Evolutionary conservation across 345 rosid species (phyloP).

Genomic region (Salix purpurea): DNA sequence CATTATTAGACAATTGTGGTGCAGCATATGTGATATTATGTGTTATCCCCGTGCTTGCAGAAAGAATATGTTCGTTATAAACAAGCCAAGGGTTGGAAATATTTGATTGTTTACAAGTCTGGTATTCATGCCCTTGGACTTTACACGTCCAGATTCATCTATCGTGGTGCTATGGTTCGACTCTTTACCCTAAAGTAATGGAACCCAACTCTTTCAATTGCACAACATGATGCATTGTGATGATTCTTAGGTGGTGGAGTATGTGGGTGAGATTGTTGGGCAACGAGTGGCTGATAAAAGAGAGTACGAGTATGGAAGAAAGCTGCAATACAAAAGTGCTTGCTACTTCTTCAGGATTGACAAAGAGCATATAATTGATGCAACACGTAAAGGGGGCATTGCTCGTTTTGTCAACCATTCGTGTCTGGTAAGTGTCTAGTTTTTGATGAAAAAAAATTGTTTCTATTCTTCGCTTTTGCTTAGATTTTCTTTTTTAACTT

Average conservation of each 20-base stretch:
- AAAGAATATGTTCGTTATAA: constrained; percentile 54
- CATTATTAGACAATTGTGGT: background rate
- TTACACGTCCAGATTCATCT: constrained; percentile 50
- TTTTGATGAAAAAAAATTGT: background rate
- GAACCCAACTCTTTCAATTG: constrained; percentile 1
- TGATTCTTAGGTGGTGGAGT: constrained; percentile 48
- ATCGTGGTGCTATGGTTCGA: constrained; percentile 52
- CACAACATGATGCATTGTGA: constrained; percentile 4
- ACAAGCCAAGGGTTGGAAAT: constrained; percentile 47
- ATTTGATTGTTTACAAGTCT: constrained; percentile 58
- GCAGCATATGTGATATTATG: background rate
- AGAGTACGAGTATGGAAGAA: constrained; percentile 50
- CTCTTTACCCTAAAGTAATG: constrained; percentile 8
- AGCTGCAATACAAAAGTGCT: constrained; percentile 54
- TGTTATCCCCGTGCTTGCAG: constrained; percentile 26
- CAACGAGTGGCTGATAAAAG: constrained; percentile 48
- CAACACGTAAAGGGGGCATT: constrained; percentile 53
- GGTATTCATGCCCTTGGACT: constrained; percentile 62
- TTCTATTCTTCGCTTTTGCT: constrained; percentile 5
- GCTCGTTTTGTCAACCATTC: constrained; percentile 66
- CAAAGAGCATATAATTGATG: constrained; percentile 57
- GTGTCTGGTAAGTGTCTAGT: constrained; percentile 38
- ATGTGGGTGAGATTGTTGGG: constrained; percentile 55
- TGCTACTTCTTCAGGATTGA: constrained; percentile 63
- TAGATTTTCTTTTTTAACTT: constrained; percentile 1